A percentile compares a stretch with the other conserved stretches of the same genome.
Evolutionary conservation across 345 rosid genomes (phyloP).

Genomic region (Conringia planisiliqua): DNA sequence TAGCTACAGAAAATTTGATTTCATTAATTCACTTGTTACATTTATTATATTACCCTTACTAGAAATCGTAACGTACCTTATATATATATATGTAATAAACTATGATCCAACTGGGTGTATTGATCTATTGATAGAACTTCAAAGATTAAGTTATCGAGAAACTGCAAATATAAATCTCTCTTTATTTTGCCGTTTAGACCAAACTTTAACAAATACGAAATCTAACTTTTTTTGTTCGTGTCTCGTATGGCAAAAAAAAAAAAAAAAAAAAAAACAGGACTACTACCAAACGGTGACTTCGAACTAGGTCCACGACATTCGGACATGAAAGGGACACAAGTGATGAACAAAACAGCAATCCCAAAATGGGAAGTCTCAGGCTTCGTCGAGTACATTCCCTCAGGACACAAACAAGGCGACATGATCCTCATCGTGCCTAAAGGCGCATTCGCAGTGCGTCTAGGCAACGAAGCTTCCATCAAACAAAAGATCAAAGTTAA

Average conservation of each 20-base stretch:
- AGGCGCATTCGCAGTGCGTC: constrained; percentile 72
- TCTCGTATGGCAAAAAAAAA: neutral
- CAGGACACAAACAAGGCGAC: constrained; percentile 92
- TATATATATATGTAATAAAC: neutral
- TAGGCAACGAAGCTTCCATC: constrained; percentile 86
- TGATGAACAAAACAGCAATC: constrained; percentile 43
- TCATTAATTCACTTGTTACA: neutral
- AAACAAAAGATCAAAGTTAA: constrained; percentile 54
- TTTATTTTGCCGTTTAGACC: no score
- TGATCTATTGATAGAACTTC: neutral
- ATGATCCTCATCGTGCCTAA: constrained; percentile 86
- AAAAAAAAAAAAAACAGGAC: constrained; percentile 38
- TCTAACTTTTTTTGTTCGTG: neutral
- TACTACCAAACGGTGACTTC: constrained; percentile 78
- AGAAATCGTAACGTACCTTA: neutral
- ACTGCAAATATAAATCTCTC: no score
- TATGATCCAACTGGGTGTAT: neutral
- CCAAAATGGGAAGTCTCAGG: constrained; percentile 81
- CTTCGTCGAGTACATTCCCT: constrained; percentile 73
- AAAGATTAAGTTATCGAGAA: no score
- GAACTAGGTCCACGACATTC: constrained; percentile 54
- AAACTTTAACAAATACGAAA: no score
- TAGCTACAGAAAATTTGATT: neutral
- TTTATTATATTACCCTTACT: neutral
- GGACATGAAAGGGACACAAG: constrained; percentile 67